Evolutionary conservation across 1,284 basidiomycete species (phyloP), one percentile per base, ranked within the genome.

Genomic region (Melampsora americana): DNA sequence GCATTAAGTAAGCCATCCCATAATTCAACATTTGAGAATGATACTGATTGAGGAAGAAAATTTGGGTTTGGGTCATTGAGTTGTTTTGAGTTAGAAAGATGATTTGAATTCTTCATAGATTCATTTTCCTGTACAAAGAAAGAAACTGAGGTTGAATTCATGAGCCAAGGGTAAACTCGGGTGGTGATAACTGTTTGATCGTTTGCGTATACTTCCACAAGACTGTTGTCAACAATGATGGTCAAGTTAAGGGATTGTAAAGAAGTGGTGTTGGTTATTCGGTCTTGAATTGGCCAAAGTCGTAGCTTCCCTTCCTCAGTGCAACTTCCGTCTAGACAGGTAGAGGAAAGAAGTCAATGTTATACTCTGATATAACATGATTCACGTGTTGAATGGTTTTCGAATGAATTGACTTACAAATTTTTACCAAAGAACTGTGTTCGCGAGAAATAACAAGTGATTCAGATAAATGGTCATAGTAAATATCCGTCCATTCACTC

Each of bases 141-240:
- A 0, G 28, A 46, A 4, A 72, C 56, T 16, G 46, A 46, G 6
- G 64, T 64, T 12, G 69, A 72, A 35, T 65, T 32, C 20, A 50
- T 44, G 26, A 60, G 46, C 69, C 69, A 78, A 16, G 78, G 78
- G 77, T 82, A 83, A 14, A 79, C 78, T n/a, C 81, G 78, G 20
- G 81, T 82, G 6, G 82, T 77, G n/a, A 83, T 77, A 6, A 80
- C 78, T 30, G 79, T 77, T 61, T 80, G 79, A 68, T 82, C 80
- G 67, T 83, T 83, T n/a, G 81, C 80, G 53, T 80, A 80, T 18
- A 83, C 79, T 65, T 83, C 81, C n/a, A 83, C 53, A 14, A 82
- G 72, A 44, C 80, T 80, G 70, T 79, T 79, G 73, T 83, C 82
- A 32, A 82, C 71, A 30, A 81, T 73, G n/a, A 83, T 78, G 0